A percentile compares a stretch with the other conserved stretches of the same genome.
Conservation (phyloP, 176 grass and related monocot species). For the Sorghum bicolor region Sorghum_bicolor_NCBIv3 NC_012879.2:13926001-13926500, state of each 20-base stretch:
- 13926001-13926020: no score
- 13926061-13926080: not conserved
- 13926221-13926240: conserved; percentile 40
- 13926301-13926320: conserved; percentile 11
- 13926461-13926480: no score
- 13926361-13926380: not conserved
- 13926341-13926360: conserved; percentile 31
- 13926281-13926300: conserved; percentile 32
- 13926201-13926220: not conserved
- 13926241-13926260: not conserved
- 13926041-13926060: no score
- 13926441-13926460: conserved; percentile 93
- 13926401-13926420: conserved; percentile 62
- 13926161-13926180: conserved; percentile 12
- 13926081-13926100: not conserved
- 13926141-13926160: conserved; percentile 28
- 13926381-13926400: not conserved
- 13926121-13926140: not conserved
- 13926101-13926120: not conserved
- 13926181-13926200: not conserved
- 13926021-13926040: no score
- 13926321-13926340: conserved; percentile 33
- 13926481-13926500: no score
- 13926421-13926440: conserved; percentile 84
- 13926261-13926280: conserved; percentile 45